Evolutionary conservation across 352 stramenopile species (phyloP).

Genomic region (Globisporangium nagaii): DNA sequence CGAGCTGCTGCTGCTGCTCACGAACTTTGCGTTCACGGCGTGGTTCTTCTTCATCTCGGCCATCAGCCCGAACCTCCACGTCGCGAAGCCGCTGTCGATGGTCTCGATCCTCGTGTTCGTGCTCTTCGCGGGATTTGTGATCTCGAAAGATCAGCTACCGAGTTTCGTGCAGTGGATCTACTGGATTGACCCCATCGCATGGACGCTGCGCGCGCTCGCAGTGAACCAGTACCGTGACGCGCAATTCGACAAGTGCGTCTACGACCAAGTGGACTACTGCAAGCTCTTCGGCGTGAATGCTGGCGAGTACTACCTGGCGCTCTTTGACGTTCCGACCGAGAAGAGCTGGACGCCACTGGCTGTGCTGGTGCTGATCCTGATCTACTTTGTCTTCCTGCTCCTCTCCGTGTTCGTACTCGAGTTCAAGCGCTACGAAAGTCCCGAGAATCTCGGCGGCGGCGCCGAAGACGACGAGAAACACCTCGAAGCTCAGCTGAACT

Average conservation of each 20-base stretch:
- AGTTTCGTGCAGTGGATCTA: constrained; percentile 27
- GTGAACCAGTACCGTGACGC: constrained; percentile 11
- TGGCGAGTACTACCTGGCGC: constrained; percentile 11
- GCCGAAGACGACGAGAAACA: neutral
- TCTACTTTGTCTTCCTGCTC: constrained; percentile 17
- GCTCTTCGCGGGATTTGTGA: constrained; percentile 26
- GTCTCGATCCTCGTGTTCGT: constrained; percentile 21
- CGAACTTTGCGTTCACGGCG: constrained; percentile 11
- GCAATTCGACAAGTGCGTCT: constrained; percentile 9
- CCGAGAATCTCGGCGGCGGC: neutral
- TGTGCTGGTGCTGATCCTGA: constrained; percentile 10
- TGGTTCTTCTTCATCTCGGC: constrained; percentile 22
- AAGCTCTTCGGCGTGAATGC: constrained; percentile 1
- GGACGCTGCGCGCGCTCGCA: constrained; percentile 16
- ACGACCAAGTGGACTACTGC: constrained; percentile 15
- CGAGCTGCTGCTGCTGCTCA: constrained; percentile 45
- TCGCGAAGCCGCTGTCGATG: constrained; percentile 21
- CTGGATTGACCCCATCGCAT: constrained; percentile 30
- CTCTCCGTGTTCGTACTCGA: constrained; percentile 21
- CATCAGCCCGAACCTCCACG: constrained; percentile 6
- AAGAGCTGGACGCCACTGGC: constrained; percentile 12
- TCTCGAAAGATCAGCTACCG: constrained; percentile 23
- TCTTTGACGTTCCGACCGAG: constrained; percentile 19
- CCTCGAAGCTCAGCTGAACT: neutral
- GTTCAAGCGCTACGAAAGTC: constrained; percentile 15